A percentile compares a stretch with the other conserved stretches of the same genome.
Conservation (phyloP, 2,329 filamentous ascomycete species). For the Cordyceps pruinosa region DNA sequence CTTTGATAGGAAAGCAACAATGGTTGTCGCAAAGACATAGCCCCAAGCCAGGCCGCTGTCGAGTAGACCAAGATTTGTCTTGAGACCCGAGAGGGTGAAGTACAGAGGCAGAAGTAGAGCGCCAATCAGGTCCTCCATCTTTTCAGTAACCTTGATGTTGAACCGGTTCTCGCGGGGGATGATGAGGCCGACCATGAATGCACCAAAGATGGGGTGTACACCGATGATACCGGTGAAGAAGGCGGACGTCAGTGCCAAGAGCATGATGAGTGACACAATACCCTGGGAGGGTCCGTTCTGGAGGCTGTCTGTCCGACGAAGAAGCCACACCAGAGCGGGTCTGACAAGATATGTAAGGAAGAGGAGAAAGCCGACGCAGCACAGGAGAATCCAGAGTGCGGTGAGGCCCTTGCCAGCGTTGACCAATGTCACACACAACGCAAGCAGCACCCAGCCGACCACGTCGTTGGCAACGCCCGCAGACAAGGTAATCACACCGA, state of each 20-base stretch:
- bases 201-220: conserved; percentile 90
- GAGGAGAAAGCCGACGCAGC: conserved; percentile 65
- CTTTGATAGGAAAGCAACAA: conserved; percentile 77
- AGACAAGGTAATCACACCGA: conserved; percentile 82
- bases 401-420: conserved; percentile 79
- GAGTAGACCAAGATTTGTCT: conserved; percentile 78
- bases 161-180: conserved; percentile 87
- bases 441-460: conserved; percentile 75
- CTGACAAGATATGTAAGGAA: conserved; percentile 68
- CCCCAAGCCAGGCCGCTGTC: conserved; percentile 79
- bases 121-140: conserved; percentile 85
- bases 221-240: conserved; percentile 90
- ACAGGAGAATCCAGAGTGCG: conserved; percentile 77
- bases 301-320: conserved; percentile 68
- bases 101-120: conserved; percentile 84
- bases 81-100: conserved; percentile 85
- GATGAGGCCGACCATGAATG: conserved; percentile 82
- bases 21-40: conserved; percentile 78
- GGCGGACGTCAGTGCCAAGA: conserved; percentile 70
- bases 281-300: conserved; percentile 83
- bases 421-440: conserved; percentile 86
- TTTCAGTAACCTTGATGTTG: conserved; percentile 84
- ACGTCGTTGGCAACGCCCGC: conserved; percentile 90
- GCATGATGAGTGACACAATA: conserved; percentile 73
- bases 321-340: conserved; percentile 66